Conservation (phyloP, 2,329 filamentous ascomycete species). For the Onygenales sp. region DNA sequence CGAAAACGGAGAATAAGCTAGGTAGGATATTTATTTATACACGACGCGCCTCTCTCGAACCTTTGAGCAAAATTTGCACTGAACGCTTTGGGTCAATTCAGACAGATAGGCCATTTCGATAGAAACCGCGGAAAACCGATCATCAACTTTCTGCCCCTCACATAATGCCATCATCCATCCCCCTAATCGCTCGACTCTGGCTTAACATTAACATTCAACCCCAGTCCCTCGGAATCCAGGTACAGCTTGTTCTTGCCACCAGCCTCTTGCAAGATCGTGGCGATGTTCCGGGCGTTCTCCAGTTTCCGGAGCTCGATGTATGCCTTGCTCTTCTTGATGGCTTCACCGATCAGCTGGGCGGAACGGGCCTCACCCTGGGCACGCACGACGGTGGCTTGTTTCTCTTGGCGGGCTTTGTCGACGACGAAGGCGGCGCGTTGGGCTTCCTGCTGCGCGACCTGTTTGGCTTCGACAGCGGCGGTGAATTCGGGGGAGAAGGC, state of each 20-base stretch:
- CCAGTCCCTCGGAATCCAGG: constrained; percentile 81
- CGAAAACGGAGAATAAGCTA: not conserved
- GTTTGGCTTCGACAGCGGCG: constrained; percentile 59
- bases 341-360: constrained; percentile 94
- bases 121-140: not conserved
- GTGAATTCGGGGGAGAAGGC: constrained; percentile 63
- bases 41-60: not conserved
- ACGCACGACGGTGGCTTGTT: constrained; percentile 96
- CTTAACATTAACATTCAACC: constrained; percentile 63
- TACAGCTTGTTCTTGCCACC: constrained; percentile 89
- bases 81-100: not conserved
- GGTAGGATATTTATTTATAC: constrained; percentile 4
- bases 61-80: too few relatives aligned
- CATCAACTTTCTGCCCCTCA: not conserved
- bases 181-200: constrained; percentile 17
- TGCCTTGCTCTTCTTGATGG: constrained; percentile 97
- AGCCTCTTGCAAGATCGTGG: constrained; percentile 73
- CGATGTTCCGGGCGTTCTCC: constrained; percentile 87
- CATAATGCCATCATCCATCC: not conserved
- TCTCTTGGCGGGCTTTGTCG: constrained; percentile 98
- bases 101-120: not conserved
- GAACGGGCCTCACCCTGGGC: constrained; percentile 98
- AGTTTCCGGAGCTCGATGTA: constrained; percentile 98
- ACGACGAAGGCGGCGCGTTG: constrained; percentile 96
- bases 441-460: constrained; percentile 76